Percentiles rank a stretch among this genome's conserved stretches.
Conservation (phyloP, 441 rosid genomes). For the Populus tomentosa region DNA sequence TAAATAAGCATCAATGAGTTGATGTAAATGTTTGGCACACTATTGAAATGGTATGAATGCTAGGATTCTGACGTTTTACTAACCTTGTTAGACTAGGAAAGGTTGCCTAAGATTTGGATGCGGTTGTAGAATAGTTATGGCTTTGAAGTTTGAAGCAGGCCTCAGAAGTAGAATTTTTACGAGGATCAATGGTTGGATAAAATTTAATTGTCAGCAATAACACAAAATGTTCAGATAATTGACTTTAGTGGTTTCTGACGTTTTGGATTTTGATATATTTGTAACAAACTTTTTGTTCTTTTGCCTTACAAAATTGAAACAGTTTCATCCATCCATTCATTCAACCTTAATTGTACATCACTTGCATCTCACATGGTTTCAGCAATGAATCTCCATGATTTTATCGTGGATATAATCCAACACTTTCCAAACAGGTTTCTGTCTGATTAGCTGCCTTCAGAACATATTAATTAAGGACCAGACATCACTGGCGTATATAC, state of each 20-base stretch:
- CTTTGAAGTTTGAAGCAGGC: neutral
- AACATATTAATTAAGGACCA: neutral
- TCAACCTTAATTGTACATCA: neutral
- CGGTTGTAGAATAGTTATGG: neutral
- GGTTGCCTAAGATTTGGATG: neutral
- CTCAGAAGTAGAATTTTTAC: neutral
- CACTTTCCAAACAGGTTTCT: neutral
- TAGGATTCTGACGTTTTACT: neutral
- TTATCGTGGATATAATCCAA: neutral
- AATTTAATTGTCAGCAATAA: neutral
- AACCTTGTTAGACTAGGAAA: neutral
- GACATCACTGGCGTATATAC: neutral
- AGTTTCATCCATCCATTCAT: neutral
- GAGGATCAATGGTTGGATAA: neutral
- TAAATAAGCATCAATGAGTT: neutral
- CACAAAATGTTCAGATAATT: neutral
- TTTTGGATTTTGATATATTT: neutral
- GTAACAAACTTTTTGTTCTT: neutral
- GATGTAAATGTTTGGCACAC: neutral
- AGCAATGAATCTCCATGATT: neutral
- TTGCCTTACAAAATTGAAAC: neutral
- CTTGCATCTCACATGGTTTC: neutral
- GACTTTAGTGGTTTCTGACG: neutral
- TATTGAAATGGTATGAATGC: neutral
- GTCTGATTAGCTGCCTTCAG: neutral